A percentile compares a stretch with the other conserved stretches of the same genome.
These are phyloP conservation scores for Eucommia ulmoides DNA, from an alignment of 257 asterid species.

Conservation along the genomic window DNA sequence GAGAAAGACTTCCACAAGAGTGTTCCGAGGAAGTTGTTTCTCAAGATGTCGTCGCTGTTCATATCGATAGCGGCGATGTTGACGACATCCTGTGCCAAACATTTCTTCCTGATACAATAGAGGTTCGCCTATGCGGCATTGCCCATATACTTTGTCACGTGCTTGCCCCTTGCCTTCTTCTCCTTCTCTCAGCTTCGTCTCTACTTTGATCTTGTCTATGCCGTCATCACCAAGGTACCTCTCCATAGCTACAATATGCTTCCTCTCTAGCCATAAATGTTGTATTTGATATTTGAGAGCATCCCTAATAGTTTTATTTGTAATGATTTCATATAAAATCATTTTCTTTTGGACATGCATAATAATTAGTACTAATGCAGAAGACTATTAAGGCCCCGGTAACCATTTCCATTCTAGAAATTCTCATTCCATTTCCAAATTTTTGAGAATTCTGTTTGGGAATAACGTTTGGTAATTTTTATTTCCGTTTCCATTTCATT, in stretches of 20 bases:
- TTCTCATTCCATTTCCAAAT: too few relatives aligned
- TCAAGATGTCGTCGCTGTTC: constrained; percentile 34
- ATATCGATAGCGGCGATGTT: constrained; percentile 45
- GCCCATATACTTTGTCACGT: constrained; percentile 32
- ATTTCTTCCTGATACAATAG: constrained; percentile 31
- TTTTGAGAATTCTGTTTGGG: too few relatives aligned
- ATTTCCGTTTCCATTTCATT: too few relatives aligned
- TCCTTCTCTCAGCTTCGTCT: constrained; percentile 37
- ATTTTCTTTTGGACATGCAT: too few relatives aligned
- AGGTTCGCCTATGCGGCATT: constrained; percentile 15
- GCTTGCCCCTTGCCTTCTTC: constrained; percentile 31
- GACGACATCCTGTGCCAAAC: constrained; percentile 48
- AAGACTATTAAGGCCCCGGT: too few relatives aligned
- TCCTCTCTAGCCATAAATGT: too few relatives aligned
- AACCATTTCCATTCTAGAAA: too few relatives aligned
- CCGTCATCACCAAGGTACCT: constrained; percentile 23
- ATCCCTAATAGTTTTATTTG: too few relatives aligned
- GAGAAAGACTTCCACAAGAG: constrained; percentile 29
- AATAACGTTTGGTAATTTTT: too few relatives aligned
- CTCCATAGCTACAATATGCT: constrained; percentile 34
- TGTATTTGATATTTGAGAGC: too few relatives aligned
- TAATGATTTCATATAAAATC: too few relatives aligned
- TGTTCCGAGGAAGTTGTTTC: constrained; percentile 38
- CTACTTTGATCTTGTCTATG: constrained; percentile 44
- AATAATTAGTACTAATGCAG: too few relatives aligned